Evolutionary conservation across 495 filamentous ascomycete genomes (phyloP).

Genomic region (Penicillium longicatenatum): DNA sequence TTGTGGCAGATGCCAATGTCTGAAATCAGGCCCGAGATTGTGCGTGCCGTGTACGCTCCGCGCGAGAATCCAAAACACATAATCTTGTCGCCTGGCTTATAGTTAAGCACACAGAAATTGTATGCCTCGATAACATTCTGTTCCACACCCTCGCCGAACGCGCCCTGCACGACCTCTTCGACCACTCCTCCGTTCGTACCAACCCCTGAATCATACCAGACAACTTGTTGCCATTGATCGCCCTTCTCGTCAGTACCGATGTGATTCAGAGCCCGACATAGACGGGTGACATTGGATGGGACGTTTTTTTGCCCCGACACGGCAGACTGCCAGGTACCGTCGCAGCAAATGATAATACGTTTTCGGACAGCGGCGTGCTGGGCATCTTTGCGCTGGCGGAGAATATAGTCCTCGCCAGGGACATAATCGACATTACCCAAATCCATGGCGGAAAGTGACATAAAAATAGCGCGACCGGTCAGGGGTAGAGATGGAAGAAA

Average conservation of each 20-base stretch:
- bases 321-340: slow-evolving; percentile 32
- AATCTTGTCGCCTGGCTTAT: slow-evolving; percentile 55
- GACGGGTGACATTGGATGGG: slow-evolving; percentile 30
- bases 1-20: slow-evolving; percentile 50
- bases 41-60: slow-evolving; percentile 59
- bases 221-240: slow-evolving; percentile 29
- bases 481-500: slow-evolving; percentile 1
- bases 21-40: slow-evolving; percentile 55
- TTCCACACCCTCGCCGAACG: slow-evolving; percentile 23
- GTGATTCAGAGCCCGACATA: slow-evolving; percentile 25
- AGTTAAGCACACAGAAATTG: slow-evolving; percentile 42
- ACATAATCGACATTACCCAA: neutral
- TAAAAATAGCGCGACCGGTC: neutral
- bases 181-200: slow-evolving; percentile 18
- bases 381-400: slow-evolving; percentile 10
- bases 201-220: slow-evolving; percentile 35
- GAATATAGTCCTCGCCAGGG: slow-evolving; percentile 11
- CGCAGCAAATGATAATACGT: slow-evolving; percentile 33
- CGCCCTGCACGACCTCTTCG: slow-evolving; percentile 21
- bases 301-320: slow-evolving; percentile 27
- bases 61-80: slow-evolving; percentile 63
- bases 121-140: slow-evolving; percentile 26
- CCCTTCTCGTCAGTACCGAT: slow-evolving; percentile 20
- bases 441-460: neutral
- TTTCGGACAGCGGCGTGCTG: slow-evolving; percentile 14